phyloP scores from a whole-genome alignment of 2,329 filamentous ascomycete species.

The Calonectria pteridis region DNA sequence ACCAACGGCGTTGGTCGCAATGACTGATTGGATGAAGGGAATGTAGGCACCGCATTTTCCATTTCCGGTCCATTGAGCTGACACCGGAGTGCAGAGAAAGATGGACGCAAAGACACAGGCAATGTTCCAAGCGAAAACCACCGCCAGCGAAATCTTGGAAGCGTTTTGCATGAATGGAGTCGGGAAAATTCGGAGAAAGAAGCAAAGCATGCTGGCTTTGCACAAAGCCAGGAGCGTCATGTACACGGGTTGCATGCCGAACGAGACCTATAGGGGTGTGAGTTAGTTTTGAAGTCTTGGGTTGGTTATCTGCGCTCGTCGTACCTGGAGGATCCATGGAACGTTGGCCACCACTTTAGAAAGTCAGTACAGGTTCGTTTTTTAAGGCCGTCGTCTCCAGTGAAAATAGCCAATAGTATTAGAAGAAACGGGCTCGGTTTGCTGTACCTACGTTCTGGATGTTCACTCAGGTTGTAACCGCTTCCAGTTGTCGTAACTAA shows the following conservation, averaged over 20 bases:
- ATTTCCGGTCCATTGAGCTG: slow-evolving; percentile 56
- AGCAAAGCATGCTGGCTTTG: slow-evolving; percentile 45
- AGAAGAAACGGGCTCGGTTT: not conserved
- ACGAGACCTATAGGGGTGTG: slow-evolving; percentile 34
- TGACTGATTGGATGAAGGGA: slow-evolving; percentile 53
- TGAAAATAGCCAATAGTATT: not conserved
- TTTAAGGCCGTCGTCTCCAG: not conserved
- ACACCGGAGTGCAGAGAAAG: slow-evolving; percentile 61
- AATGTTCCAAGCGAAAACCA: slow-evolving; percentile 57
- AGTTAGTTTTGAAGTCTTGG: not conserved
- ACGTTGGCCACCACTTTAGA: slow-evolving; percentile 36
- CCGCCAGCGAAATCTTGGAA: slow-evolving; percentile 49
- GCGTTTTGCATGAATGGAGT: slow-evolving; percentile 42
- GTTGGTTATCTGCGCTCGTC: not conserved
- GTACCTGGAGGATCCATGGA: slow-evolving; percentile 44
- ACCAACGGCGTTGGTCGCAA: slow-evolving; percentile 53
- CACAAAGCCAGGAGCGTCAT: slow-evolving; percentile 41
- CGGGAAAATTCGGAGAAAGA: slow-evolving; percentile 45
- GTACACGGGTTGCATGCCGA: slow-evolving; percentile 44
- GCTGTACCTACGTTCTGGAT: slow-evolving; percentile 37
- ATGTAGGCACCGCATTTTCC: slow-evolving; percentile 51
- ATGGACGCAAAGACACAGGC: slow-evolving; percentile 55
- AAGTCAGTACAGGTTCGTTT: not conserved
- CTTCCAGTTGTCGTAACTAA: slow-evolving; percentile 42
- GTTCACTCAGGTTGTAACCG: slow-evolving; percentile 34